Percentiles rank a stretch among this genome's conserved stretches.
These are phyloP conservation scores for Claviceps digitariae DNA, from an alignment of 2,329 filamentous ascomycete genomes.

Conservation along the genomic window DNA sequence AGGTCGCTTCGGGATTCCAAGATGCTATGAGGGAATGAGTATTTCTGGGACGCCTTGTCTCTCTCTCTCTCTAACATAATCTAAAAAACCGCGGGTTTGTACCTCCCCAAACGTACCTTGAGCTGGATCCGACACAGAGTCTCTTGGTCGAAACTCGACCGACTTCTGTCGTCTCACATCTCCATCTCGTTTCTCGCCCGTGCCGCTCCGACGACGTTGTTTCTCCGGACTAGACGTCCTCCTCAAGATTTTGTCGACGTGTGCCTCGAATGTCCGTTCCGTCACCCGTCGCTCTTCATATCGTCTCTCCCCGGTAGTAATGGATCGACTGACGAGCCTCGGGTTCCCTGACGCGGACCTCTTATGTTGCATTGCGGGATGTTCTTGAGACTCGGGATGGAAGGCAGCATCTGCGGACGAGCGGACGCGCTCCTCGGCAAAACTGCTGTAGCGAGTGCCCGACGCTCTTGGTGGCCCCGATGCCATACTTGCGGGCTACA, in stretches of 20 bases:
- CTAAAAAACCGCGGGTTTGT: too few species aligned
- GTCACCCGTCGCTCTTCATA: conserved; percentile 40
- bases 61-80: too few species aligned
- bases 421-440: conserved; percentile 23
- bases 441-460: conserved; percentile 28
- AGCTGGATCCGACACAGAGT: conserved; percentile 32
- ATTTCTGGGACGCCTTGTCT: not conserved
- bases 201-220: conserved; percentile 29
- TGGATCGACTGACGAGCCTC: conserved; percentile 28
- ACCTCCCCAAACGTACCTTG: conserved; percentile 31
- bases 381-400: conserved; percentile 18
- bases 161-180: conserved; percentile 28
- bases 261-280: conserved; percentile 43
- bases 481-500: conserved; percentile 28
- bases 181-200: conserved; percentile 23
- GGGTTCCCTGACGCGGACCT: conserved; percentile 44
- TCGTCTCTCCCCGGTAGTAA: conserved; percentile 27
- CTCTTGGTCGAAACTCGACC: conserved; percentile 30
- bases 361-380: conserved; percentile 36
- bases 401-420: conserved; percentile 19
- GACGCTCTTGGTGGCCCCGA: conserved; percentile 28
- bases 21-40: conserved; percentile 19
- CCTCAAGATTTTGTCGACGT: conserved; percentile 47
- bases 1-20: conserved; percentile 70
- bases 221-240: conserved; percentile 46